A percentile compares a stretch with the other conserved stretches of the same genome.
phyloP scores from a whole-genome alignment of 495 filamentous ascomycete species.

The Cairneyella variabilis region DNA sequence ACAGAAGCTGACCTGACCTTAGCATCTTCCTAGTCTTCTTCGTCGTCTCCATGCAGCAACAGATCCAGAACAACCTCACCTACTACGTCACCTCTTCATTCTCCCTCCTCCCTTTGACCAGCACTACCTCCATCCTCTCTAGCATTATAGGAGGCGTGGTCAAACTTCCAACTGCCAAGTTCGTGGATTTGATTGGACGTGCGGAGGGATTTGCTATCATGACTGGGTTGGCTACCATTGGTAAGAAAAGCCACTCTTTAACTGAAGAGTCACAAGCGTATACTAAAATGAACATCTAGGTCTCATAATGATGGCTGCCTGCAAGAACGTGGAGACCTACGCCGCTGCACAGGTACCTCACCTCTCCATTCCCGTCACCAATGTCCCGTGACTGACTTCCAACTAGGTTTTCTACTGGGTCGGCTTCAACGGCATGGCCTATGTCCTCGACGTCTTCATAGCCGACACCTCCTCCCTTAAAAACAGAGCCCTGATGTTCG shows the following conservation, averaged over 20 bases:
- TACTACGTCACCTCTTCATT: conserved; percentile 37
- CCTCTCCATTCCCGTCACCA: background rate
- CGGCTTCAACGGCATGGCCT: conserved; percentile 44
- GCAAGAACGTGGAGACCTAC: conserved; percentile 34
- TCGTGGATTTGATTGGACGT: conserved; percentile 54
- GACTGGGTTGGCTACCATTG: conserved; percentile 24
- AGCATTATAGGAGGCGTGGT: conserved; percentile 49
- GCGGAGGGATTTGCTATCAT: conserved; percentile 32
- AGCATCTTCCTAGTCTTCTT: conserved; percentile 43
- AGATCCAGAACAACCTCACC: conserved; percentile 30
- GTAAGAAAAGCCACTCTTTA: conserved; percentile 45
- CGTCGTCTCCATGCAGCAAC: conserved; percentile 34
- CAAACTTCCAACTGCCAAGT: conserved; percentile 52
- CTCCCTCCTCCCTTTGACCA: conserved; percentile 32
- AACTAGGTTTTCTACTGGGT: conserved; percentile 27
- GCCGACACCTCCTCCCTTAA: conserved; percentile 56
- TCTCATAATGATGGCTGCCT: conserved; percentile 39
- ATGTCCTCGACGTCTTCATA: conserved; percentile 53
- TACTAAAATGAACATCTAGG: too few species aligned
- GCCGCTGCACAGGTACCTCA: conserved; percentile 32
- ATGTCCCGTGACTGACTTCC: background rate
- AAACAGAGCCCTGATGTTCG: conserved; percentile 54
- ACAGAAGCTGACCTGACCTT: background rate
- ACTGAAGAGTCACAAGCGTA: too few species aligned
- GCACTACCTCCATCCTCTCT: conserved; percentile 36